Percentiles rank a stretch among this genome's conserved stretches.
Conservation (phyloP, 441 rosid species). For the Capsella rubella region DNA sequence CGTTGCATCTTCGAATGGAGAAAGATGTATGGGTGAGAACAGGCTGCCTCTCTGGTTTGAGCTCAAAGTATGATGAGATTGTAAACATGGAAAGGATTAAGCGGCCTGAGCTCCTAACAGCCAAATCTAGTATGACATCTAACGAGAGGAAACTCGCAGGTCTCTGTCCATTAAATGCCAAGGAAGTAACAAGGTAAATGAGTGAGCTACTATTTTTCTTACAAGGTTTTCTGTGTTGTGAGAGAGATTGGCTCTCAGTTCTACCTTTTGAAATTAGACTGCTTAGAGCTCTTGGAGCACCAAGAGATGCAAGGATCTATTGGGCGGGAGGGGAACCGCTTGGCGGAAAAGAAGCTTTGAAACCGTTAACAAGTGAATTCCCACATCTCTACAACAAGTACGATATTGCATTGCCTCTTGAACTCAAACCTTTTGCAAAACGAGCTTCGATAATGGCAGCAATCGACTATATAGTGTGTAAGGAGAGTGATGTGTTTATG, state of each 20-base stretch:
- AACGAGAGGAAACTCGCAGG: slow-evolving; percentile 83
- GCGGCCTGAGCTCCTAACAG: slow-evolving; percentile 91
- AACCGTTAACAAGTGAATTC: slow-evolving; percentile 67
- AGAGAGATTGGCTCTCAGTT: background rate
- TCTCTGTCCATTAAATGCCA: slow-evolving; percentile 86
- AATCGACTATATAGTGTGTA: slow-evolving; percentile 77
- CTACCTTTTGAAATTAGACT: slow-evolving; percentile 51
- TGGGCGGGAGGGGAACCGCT: slow-evolving; percentile 98
- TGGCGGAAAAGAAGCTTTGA: slow-evolving; percentile 80
- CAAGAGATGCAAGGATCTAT: slow-evolving; percentile 66
- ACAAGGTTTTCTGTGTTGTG: background rate
- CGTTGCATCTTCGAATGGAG: slow-evolving; percentile 88
- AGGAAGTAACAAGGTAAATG: slow-evolving; percentile 82
- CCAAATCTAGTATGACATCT: slow-evolving; percentile 79
- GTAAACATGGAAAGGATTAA: slow-evolving; percentile 69
- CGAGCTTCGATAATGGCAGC: slow-evolving; percentile 92
- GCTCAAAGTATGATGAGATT: slow-evolving; percentile 73
- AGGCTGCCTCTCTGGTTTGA: slow-evolving; percentile 88
- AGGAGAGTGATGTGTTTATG: slow-evolving; percentile 89
- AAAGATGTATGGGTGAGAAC: slow-evolving; percentile 98
- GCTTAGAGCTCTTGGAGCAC: slow-evolving; percentile 94
- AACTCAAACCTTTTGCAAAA: slow-evolving; percentile 75
- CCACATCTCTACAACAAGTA: slow-evolving; percentile 78
- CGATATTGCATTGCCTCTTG: slow-evolving; percentile 77
- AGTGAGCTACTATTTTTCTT: background rate